Base-by-base conservation (phyloP, 768 basidiomycete species). In the Tylopilus plumbeoviolaceoides region DNA sequence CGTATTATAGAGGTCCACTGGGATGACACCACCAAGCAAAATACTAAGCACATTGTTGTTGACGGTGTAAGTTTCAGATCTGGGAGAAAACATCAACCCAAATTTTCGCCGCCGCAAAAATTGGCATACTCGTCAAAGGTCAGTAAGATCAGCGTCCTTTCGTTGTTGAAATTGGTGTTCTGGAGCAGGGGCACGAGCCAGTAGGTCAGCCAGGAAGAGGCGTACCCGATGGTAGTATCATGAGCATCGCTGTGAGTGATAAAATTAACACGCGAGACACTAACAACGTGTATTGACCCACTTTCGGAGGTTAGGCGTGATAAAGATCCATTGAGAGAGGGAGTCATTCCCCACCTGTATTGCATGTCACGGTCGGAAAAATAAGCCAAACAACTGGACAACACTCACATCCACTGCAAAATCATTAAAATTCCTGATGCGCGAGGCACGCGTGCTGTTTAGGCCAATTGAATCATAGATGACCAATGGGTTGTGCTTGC, bases 391-490 rank as follows among this genome's bases (percentile, higher is more conserved):
- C 31, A 11, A 55, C 9, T 20, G 20, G 12, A 42, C n/a, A 18
- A 35, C 17, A 53, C 63, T 7, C 33, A 83, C 65, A 57, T 86
- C 85, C 25, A 71, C 67, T 9, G 78, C 77, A 56, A 85, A 82
- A 62, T 84, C 74, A 51, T 84, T 84, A 62, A 83, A 85, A 64
- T 82, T 84, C 31, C 83, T 74, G 47, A 78, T 73, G 18, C 75
- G 74, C 10, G 60, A 56, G 12, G 71, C 66, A 39, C 83, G 80
- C 0, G 64, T 59, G 1, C 73, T 55, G 21, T 74, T 72, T 28
- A 65, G 62, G 4, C 77, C 72, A 28, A 85, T 69, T 0, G 78
- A 79, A 63, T 84, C 73, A 64, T 63, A 80, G 48, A 83, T 69
- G 39, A 79, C 70, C 47, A 75, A 62, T 3, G 81, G 81, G 59